Evolutionary conservation across 257 asterid genomes (phyloP), one percentile per base, ranked within the genome.

Genomic region (Scutellaria baicalensis): DNA sequence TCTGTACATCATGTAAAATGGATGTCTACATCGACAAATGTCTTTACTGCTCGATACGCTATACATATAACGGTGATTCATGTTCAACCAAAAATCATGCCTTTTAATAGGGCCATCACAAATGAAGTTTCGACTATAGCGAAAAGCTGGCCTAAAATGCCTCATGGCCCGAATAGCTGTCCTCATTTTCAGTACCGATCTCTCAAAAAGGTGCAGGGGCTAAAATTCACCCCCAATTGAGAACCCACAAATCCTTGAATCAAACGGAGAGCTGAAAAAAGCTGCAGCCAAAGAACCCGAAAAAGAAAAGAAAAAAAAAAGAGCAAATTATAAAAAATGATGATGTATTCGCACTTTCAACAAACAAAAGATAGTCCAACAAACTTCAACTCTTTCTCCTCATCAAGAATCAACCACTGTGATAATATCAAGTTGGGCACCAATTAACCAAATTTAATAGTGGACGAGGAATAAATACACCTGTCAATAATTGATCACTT

Each of bases 131-230:
- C 77, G 77, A 67, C 77, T 75, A 65, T 14, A 38, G 58, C 35
- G 55, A 63, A 66, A 55, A 71, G 86, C 87, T 6, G 82, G 83
- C 62, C 72, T 78, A 67, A 84, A 78, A 68, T 76, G 83, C 77
- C 83, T 87, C 38, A 66, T 20, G n/a, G 81, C 78, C 71, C 87
- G 83, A 67, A 84, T 43, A 69, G 69, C 71, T 4, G 69, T 51
- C 81, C 89, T 78, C 99, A 93, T 93, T 48, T 76, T 72, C 63
- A 40, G 59, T 61, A 49, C 63, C 68, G 66, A 73, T 35, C 55
- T 23, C 63, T 33, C 33, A 21, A 38, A 23, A 40, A 64, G 39
- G 31, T 56, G 31, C 33, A 33, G 71, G 17, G 16, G 23, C 59
- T 21, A 66, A 66, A 52, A 44, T 51, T 64, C 71, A 75, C 62